Percentiles rank a stretch among this genome's conserved stretches.
phyloP scores from a whole-genome alignment of 805 yeast species.

The Myxozyma melibiosi region DNA sequence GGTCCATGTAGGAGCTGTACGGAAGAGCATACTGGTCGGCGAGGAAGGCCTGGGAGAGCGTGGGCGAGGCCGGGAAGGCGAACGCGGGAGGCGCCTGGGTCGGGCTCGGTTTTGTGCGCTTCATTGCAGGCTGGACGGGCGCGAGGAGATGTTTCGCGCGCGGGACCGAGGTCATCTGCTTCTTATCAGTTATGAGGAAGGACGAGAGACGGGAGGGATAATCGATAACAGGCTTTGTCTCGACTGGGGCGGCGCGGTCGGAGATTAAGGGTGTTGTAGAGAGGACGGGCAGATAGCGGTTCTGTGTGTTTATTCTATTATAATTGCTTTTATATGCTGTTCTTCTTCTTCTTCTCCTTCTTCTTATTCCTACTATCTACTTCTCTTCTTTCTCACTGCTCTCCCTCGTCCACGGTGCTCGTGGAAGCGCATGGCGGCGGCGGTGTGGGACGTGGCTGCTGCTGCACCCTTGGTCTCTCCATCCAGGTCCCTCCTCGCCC shows the following conservation, averaged over 20 bases:
- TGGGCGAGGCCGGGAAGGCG: conserved; percentile 34
- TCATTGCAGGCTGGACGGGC: conserved; percentile 11
- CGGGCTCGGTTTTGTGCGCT: conserved; percentile 13
- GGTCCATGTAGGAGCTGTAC: conserved; percentile 30
- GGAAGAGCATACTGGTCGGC: conserved; percentile 29
- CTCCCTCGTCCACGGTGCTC: not conserved
- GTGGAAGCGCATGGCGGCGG: conserved; percentile 8
- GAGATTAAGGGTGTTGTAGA: too few species aligned
- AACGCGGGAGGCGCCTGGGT: conserved; percentile 16
- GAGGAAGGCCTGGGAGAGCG: conserved; percentile 26
- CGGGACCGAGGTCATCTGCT: conserved; percentile 15
- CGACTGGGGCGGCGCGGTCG: too few species aligned
- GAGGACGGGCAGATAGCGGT: too few species aligned
- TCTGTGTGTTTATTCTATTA: too few species aligned
- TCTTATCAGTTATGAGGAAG: too few species aligned
- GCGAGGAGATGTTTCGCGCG: conserved; percentile 13
- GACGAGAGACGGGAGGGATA: too few species aligned
- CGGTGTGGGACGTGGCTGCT: conserved; percentile 13
- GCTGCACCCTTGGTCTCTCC: not conserved
- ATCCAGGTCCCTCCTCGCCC: too few species aligned
- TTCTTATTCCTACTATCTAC: too few species aligned
- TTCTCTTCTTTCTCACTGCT: not conserved
- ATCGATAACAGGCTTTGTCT: too few species aligned
- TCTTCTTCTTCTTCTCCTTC: too few species aligned
- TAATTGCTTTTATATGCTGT: too few species aligned